Evolutionary conservation across 768 basidiomycete genomes (phyloP).

Genomic region (Pisolithus albus): DNA sequence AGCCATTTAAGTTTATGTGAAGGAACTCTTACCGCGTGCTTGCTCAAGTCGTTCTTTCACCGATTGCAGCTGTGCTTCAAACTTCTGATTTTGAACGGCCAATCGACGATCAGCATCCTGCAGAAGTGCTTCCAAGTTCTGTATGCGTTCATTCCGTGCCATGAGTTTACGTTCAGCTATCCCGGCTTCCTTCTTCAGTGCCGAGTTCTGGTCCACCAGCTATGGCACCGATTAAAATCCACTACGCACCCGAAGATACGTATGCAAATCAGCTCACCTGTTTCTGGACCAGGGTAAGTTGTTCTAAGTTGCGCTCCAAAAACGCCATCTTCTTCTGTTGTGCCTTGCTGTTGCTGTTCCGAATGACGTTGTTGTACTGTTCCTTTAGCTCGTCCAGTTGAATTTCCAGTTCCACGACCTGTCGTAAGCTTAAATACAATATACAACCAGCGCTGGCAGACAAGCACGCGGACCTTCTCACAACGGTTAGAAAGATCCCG

Average conservation of each 20-base stretch:
- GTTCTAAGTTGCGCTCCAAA: constrained; percentile 93
- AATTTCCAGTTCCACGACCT: constrained; percentile 99
- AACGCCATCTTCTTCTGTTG: constrained; percentile 99
- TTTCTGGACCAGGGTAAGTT: constrained; percentile 92
- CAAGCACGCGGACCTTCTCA: constrained; percentile 68
- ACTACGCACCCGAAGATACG: constrained; percentile 1
- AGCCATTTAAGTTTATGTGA: constrained; percentile 6
- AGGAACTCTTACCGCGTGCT: constrained; percentile 64
- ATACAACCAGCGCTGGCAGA: constrained; percentile 6
- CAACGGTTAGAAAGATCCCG: constrained; percentile 98
- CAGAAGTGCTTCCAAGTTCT: constrained; percentile 87
- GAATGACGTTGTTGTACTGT: constrained; percentile 97
- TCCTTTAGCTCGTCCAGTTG: constrained; percentile 98
- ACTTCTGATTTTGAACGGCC: constrained; percentile 91
- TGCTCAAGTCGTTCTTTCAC: constrained; percentile 90
- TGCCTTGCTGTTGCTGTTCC: constrained; percentile 96
- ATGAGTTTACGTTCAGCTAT: constrained; percentile 95
- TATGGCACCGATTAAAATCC: constrained; percentile 28
- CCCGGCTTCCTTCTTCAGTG: constrained; percentile 94
- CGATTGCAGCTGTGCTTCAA: constrained; percentile 86
- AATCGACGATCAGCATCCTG: constrained; percentile 92
- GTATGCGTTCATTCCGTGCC: constrained; percentile 95
- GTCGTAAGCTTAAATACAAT: constrained; percentile 8
- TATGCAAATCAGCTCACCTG: constrained; percentile 49
- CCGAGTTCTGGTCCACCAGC: constrained; percentile 98